Base-by-base conservation (phyloP, 441 rosid genomes). In the Metrosideros polymorpha region DNA sequence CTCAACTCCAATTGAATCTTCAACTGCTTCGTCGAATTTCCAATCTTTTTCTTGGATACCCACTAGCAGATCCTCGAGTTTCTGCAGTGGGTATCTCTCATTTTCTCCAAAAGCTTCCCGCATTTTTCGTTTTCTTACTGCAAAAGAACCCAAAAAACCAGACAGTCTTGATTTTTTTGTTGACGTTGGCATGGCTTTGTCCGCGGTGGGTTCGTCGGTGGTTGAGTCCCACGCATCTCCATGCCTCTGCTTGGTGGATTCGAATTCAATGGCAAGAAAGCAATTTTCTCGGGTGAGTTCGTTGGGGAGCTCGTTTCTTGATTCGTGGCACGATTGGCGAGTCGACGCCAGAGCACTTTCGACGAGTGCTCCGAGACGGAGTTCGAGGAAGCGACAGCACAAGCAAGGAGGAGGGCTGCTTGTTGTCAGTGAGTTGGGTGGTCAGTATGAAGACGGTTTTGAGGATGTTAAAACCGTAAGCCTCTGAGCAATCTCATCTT, bases 361-460 rank as follows among this genome's bases (percentile, higher is more conserved):
- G 22, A 29, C 39, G 18, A 49, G 32, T 19, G 86, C 76, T 84
- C 42, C 5, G 45, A 55, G 45, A 24, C 82, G 52, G 42, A 45
- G 86, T 12, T 45, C 35, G 86, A 61, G 53, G 86, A 84, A 84
- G 76, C 82, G 82, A 84, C 79, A 39, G n/a, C 79, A 22, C 47
- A 30, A 66, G 55, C n/a, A 84, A 32, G 82, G 52, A 25, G 43
- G 82, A 45, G 82, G 86, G 9, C 86, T 84, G 14, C 12, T 61
- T 47, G 86, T 84, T 6, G 82, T 84, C 82, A 24, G 50, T 42
- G 86, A 84, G 86, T 12, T 84, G 54, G 86, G 77, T 29, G 86
- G 86, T 55, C 86, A 84, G 86, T 84, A 84, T 25, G 86, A 84
- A 29, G 86, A 84, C n/a, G 61, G 47, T 63, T 84, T 84, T 32